phyloP scores from a whole-genome alignment of 1,139 yeast species.

The Taphrina confusa region DNA sequence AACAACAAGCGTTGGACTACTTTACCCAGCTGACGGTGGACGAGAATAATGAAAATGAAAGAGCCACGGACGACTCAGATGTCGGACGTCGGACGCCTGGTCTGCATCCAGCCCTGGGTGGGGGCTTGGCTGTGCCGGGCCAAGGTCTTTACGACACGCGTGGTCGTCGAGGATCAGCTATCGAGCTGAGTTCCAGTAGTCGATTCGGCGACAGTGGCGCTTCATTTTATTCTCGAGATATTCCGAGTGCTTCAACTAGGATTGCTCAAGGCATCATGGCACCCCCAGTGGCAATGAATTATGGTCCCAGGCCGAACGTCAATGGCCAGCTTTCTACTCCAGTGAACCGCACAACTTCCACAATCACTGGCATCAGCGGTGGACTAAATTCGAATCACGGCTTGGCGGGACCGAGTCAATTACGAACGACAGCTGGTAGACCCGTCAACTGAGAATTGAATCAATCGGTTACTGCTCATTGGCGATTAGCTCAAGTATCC shows the following conservation, averaged over 20 bases:
- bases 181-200: constrained; percentile 15
- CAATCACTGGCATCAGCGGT: constrained; percentile 16
- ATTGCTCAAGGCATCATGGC: constrained; percentile 12
- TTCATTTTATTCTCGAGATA: constrained; percentile 7
- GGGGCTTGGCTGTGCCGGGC: constrained; percentile 6
- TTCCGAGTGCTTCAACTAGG: background rate
- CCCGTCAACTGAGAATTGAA: too few species aligned
- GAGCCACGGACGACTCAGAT: constrained; percentile 30
- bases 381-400: background rate
- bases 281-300: constrained; percentile 9
- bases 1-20: constrained; percentile 26
- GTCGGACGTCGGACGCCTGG: constrained; percentile 34
- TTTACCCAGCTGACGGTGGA: constrained; percentile 27
- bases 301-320: constrained; percentile 6
- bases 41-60: constrained; percentile 11
- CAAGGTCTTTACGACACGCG: constrained; percentile 15
- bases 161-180: constrained; percentile 23
- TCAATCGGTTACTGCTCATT: too few species aligned
- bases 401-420: background rate
- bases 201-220: constrained; percentile 17
- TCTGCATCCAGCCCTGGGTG: constrained; percentile 28
- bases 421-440: background rate
- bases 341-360: constrained; percentile 16
- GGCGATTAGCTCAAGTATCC: too few species aligned
- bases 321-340: background rate